Evolutionary conservation across 163 green algal genomes (phyloP), one percentile per base, ranked within the genome.

Genomic region (Volvox carteri): DNA sequence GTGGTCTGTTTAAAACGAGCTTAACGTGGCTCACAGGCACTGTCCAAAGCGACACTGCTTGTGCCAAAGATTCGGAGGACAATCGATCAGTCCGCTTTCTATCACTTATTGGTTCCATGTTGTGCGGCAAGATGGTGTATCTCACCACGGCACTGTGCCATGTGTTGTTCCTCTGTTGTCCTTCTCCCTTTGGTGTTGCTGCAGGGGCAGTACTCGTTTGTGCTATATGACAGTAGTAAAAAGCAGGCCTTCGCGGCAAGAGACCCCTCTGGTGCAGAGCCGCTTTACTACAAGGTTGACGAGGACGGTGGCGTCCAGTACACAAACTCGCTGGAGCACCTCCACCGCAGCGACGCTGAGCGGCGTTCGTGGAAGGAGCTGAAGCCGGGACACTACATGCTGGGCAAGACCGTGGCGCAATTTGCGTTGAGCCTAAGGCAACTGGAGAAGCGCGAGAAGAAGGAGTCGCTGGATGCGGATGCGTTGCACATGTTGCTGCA

Each of bases 341-440:
- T 85, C 48, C 84, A 58, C 33, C 60, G 58, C 30, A 74, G 37
- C 16, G 68, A 54, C 19, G 37, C 74, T 1, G 90, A 90, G 25
- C 46, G 80, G 46, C 41, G 67, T 6, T 84, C 91, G 44, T 97
- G 95, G 95, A 30, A 76, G 23, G 90, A 95, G 90, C 78, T 97
- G 46, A 91, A 92, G 14, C 92, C 95, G 19, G 95, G 95, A 6
- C 94, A 96, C 70, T 96, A 92, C 83, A 90, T 97, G 58, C 52
- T 54, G 23, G 92, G 93, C 28, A 65, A 77, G 8, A 77, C 30
- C 16, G 42, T 96, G 30, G 33, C 85, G 58, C 94, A 97, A 90
- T 97, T 96, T 90, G 95, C 95, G 44, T 86, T 97, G 48, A 96
- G 94, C 19, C 90, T 92, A 12, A 58, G 91, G 72, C 92, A 97